These are phyloP conservation scores for Penicillium coffeae DNA, from an alignment of 495 filamentous ascomycete species.

Conservation along the genomic window DNA sequence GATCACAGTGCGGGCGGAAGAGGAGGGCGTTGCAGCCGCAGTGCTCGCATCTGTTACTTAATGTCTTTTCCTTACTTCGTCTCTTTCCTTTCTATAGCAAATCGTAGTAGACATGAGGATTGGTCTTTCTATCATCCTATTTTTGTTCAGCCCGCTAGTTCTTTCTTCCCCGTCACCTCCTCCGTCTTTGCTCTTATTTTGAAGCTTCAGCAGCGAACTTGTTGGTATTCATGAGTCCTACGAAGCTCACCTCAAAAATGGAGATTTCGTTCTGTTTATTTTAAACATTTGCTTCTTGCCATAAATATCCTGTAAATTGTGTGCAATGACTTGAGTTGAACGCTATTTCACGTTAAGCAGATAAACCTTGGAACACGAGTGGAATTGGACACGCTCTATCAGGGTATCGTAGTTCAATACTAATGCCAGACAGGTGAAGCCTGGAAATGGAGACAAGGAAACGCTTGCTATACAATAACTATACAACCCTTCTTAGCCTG, in stretches of 20 bases:
- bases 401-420: not conserved
- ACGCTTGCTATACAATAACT: too few species aligned
- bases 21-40: slow-evolving; percentile 82
- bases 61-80: slow-evolving; percentile 25
- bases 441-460: too few species aligned
- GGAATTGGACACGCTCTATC: too few species aligned
- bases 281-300: not conserved
- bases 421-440: not conserved
- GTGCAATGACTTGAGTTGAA: too few species aligned
- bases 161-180: not conserved
- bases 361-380: too few species aligned
- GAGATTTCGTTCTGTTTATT: not conserved
- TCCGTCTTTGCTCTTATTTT: not conserved
- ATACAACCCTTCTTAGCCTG: not conserved
- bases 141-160: not conserved
- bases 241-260: slow-evolving; percentile 9
- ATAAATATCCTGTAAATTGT: too few species aligned
- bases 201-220: not conserved
- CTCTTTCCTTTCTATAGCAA: slow-evolving; percentile 25
- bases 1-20: slow-evolving; percentile 84
- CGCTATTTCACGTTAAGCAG: too few species aligned
- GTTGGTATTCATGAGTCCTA: slow-evolving; percentile 18
- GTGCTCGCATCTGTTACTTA: slow-evolving; percentile 83
- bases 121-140: slow-evolving; percentile 11
- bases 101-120: slow-evolving; percentile 26